These are phyloP conservation scores for Collybia sp. DNA, from an alignment of 768 basidiomycete species.

Conservation along the genomic window DNA sequence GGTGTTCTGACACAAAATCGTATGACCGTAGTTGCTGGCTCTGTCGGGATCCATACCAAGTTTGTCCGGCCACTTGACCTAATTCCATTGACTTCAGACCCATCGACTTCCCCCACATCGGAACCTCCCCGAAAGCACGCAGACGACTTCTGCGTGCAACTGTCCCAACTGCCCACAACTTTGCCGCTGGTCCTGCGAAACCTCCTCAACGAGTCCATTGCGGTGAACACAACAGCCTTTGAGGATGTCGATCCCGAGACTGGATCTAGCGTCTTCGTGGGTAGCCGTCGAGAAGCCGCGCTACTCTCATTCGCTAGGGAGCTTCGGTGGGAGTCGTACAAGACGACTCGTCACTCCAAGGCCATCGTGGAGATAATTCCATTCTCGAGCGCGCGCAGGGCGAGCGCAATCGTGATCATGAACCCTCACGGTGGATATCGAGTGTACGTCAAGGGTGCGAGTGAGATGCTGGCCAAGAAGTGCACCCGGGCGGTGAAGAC, in stretches of 20 bases:
- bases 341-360: slow-evolving; percentile 39
- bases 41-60: slow-evolving; percentile 74
- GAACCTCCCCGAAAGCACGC: too few species aligned
- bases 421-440: slow-evolving; percentile 41
- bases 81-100: too few species aligned
- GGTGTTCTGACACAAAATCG: slow-evolving; percentile 75
- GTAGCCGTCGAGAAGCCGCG: slow-evolving; percentile 76
- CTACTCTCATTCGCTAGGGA: slow-evolving; percentile 66
- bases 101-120: too few species aligned
- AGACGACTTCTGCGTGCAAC: too few species aligned
- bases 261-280: slow-evolving; percentile 49
- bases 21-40: slow-evolving; percentile 85
- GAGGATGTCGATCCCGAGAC: slow-evolving; percentile 33
- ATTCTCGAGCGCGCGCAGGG: slow-evolving; percentile 72
- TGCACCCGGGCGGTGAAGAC: slow-evolving; percentile 25
- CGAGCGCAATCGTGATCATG: slow-evolving; percentile 71
- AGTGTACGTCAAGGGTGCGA: slow-evolving; percentile 70
- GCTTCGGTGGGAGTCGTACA: slow-evolving; percentile 58
- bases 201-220: too few species aligned
- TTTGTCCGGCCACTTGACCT: slow-evolving; percentile 50
- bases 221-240: neutral
- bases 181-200: too few species aligned
- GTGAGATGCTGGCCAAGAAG: slow-evolving; percentile 62
- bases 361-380: slow-evolving; percentile 67
- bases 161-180: too few species aligned